Conservation (phyloP, 2,329 filamentous ascomycete species). For the Podosphaera xanthii region DNA sequence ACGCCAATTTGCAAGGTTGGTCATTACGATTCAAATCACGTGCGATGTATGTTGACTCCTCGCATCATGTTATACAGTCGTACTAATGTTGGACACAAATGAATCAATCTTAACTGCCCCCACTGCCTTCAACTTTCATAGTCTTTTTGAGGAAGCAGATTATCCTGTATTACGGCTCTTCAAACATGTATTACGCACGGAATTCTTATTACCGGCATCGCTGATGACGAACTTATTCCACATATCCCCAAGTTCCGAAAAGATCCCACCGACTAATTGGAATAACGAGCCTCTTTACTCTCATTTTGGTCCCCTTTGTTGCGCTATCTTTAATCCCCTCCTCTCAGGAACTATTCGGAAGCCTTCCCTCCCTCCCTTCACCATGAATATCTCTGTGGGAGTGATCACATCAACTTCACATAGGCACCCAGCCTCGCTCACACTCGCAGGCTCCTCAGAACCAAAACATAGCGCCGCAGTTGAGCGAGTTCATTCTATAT, state of each 20-base stretch:
- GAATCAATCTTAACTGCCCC: not conserved
- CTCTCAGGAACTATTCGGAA: constrained; percentile 32
- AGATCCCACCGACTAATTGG: constrained; percentile 20
- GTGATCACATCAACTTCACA: not conserved
- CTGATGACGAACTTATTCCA: not conserved
- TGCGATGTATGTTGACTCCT: not conserved
- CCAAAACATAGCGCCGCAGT: constrained; percentile 58
- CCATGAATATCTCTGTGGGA: constrained; percentile 10
- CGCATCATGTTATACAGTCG: not conserved
- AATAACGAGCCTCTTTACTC: constrained; percentile 29
- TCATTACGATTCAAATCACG: not conserved
- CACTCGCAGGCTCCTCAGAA: constrained; percentile 43
- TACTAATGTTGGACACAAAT: not conserved
- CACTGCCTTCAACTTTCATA: not conserved
- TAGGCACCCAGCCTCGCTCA: constrained; percentile 24
- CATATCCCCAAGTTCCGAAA: not conserved
- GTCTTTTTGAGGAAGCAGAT: not conserved
- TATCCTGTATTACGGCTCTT: not conserved
- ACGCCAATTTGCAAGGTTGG: not conserved
- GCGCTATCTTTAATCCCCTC: constrained; percentile 25
- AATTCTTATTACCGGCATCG: not conserved
- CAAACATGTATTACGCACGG: not conserved
- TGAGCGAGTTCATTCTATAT: constrained; percentile 32
- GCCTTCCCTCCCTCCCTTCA: constrained; percentile 37
- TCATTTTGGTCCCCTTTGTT: constrained; percentile 24